Evolutionary conservation across 2,329 filamentous ascomycete species (phyloP), one percentile per base, ranked within the genome.

Genomic region (Colletotrichum tropicicola): DNA sequence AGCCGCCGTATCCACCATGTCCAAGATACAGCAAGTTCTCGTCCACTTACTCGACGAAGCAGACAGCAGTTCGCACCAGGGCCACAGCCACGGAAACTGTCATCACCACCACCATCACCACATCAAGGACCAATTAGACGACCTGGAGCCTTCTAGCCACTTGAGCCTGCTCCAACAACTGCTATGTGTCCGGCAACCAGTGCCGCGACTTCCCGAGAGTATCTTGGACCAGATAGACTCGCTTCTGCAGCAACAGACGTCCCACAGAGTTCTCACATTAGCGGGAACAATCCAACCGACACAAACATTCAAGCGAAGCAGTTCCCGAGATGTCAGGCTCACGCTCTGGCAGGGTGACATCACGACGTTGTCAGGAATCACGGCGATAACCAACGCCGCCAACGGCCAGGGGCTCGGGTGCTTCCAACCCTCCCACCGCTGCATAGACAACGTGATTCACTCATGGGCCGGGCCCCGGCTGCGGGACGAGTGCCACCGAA

Each of bases 361-460:
- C 48, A 77, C 75, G 8, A 69, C 72, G 0, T 67, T 78, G 10
- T 59, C 66, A 0, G 70, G 72, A 27, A 69, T 74, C 15, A 76
- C 73, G 1, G 75, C 75, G 7, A 75, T 78, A 53, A 73, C 73
- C 10, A 78, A 78, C 49, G 75, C 76, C 9, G 76, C 75, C 13
- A 78, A 77, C 55, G 69, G 71, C 4, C 71, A 70, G 10, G 69
- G 77, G 61, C 70, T 78, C 2, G 77, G 75, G 0, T 78, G 76
- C 65, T 78, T 78, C 59, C 70, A 72, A 54, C 73, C 75, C 1
- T 65, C 56, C 1, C 75, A 77, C 49, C 70, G 65, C 17, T 78
- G 76, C 53, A 78, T 78, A 52, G 76, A 78, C 65, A 77, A 77
- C 51, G 71, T 73, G 1, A 78, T 78, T 43, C 75, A 78, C 58